phyloP scores from a whole-genome alignment of 495 filamentous ascomycete species.

The Cercophora sp. region DNA sequence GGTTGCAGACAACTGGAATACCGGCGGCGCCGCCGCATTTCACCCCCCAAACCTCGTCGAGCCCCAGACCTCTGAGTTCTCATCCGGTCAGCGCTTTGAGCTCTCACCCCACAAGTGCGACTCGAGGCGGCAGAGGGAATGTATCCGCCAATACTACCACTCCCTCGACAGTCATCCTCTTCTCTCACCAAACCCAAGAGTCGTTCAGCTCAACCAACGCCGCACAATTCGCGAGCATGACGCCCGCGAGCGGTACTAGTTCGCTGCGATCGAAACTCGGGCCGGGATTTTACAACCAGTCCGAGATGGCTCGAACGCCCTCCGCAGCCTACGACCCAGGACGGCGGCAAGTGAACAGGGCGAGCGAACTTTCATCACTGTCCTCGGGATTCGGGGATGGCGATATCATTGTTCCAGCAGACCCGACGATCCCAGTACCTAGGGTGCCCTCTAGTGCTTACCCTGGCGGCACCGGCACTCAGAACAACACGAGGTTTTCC shows the following conservation, averaged over 20 bases:
- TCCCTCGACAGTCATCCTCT: conserved; percentile 5
- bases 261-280: conserved; percentile 26
- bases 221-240: conserved; percentile 26
- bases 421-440: conserved; percentile 6
- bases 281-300: conserved; percentile 35
- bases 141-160: background rate
- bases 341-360: conserved; percentile 29
- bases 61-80: background rate
- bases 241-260: conserved; percentile 10
- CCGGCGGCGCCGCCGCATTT: background rate
- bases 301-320: conserved; percentile 33
- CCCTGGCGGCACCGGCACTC: conserved; percentile 3
- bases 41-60: background rate
- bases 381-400: conserved; percentile 54
- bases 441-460: conserved; percentile 15
- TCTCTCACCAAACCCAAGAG: conserved; percentile 13
- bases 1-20: background rate
- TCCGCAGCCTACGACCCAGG: conserved; percentile 31
- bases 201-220: conserved; percentile 33
- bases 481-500: conserved; percentile 32
- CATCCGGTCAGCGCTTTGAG: conserved; percentile 1
- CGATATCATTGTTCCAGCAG: conserved; percentile 36
- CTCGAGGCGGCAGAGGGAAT: background rate
- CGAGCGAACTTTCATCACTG: conserved; percentile 46
- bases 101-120: conserved; percentile 1